Evolutionary conservation across 2,329 filamentous ascomycete genomes (phyloP), one percentile per base, ranked within the genome.

Genomic region (Aspergillus brasiliensis): DNA sequence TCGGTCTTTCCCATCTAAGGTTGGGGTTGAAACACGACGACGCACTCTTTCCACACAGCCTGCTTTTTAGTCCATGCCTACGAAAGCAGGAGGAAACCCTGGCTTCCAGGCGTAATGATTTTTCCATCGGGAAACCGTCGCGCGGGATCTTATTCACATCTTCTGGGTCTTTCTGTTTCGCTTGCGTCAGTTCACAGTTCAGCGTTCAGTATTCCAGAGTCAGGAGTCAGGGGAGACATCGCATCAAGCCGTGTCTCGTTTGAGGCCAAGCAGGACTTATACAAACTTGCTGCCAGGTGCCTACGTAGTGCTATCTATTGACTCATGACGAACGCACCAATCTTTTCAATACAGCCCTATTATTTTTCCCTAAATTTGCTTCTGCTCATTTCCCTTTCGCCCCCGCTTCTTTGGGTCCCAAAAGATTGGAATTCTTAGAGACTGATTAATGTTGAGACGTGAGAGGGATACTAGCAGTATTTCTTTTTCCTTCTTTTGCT

Each of bases 1-100:
- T 59, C 40, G 38, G 52, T 44, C 40, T 59, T 59, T 56, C 57
- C 57, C 34, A 23, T 44, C 40, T 44, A 17, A 57, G 60, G 44
- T 51, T 56, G 25, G 19, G 17, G n/a, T 56, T 19, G 53, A 56
- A 56, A 47, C 53, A 21, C 17, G 25, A 31, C 25, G 31, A 34
- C 31, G 31, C 31, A 34, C 31, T 34, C 31, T 34, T 34, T 34
- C 31, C 31, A 34, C 31, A 34, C 31, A 34, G 31, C 40, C 21
- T 44, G 17, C 21, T 44, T 42, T 17, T n/a, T 48, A 28, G 23
- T 48, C 23, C 7, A 49, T 15, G 15, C 8, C 44, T 28, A 48
- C 31, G 31, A 34, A 34, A 34, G 31, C 31, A 34, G 31, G 31
- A 17, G 38, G 8, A 42, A 19, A 17, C 17, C 8, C 38, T 42